A percentile compares a stretch with the other conserved stretches of the same genome.
phyloP scores from a whole-genome alignment of 2,329 filamentous ascomycete genomes.

The Epichloe amarillans region DNA sequence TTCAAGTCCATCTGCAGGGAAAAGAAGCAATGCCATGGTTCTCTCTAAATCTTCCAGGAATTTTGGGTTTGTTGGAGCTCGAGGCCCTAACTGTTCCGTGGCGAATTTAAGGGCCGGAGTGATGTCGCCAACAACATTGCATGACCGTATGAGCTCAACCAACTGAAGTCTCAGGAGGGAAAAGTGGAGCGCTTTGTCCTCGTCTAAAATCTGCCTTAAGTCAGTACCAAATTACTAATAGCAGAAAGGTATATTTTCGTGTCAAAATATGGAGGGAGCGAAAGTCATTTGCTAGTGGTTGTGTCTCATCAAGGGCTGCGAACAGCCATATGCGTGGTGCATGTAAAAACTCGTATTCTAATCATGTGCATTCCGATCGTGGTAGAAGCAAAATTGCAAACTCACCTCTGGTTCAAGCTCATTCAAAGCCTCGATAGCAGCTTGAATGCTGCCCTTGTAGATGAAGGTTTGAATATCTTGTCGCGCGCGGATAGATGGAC shows the following conservation, averaged over 20 bases:
- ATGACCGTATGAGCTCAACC: constrained; percentile 78
- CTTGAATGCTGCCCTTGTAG: constrained; percentile 71
- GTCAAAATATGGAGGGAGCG: constrained; percentile 2
- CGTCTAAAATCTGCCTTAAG: constrained; percentile 65
- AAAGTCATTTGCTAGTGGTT: constrained; percentile 40
- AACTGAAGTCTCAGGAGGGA: constrained; percentile 79
- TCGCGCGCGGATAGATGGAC: constrained; percentile 60
- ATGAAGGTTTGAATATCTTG: constrained; percentile 78
- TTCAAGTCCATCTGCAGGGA: constrained; percentile 66
- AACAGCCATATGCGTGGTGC: constrained; percentile 96
- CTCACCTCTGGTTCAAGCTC: constrained; percentile 84
- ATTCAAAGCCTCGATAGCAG: constrained; percentile 77
- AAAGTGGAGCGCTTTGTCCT: constrained; percentile 74
- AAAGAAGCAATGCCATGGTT: constrained; percentile 86
- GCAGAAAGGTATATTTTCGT: not conserved
- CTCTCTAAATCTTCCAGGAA: constrained; percentile 81
- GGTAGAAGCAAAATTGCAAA: constrained; percentile 2
- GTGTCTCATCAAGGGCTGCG: constrained; percentile 82
- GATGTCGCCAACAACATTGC: constrained; percentile 59
- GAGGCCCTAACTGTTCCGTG: constrained; percentile 71
- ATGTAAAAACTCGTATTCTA: constrained; percentile 81
- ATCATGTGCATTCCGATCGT: constrained; percentile 49
- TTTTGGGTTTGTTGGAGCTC: constrained; percentile 65
- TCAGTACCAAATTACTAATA: constrained; percentile 2
- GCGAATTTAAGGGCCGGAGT: constrained; percentile 74